These are phyloP conservation scores for Abelmoschus esculentus DNA, from an alignment of 345 rosid species.

Conservation along the genomic window DNA sequence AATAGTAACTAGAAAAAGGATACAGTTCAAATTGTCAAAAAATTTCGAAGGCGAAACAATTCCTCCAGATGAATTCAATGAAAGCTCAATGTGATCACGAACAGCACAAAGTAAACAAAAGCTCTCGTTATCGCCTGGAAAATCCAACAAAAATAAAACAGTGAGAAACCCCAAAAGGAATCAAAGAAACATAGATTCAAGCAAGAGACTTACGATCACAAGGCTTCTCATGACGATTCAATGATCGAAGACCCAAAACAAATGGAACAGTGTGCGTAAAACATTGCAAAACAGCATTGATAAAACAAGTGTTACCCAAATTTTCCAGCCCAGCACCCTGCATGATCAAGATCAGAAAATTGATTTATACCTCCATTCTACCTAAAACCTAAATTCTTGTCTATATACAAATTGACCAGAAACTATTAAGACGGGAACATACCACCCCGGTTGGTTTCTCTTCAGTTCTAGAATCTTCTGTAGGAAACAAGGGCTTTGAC, in stretches of 20 bases:
- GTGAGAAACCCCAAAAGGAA: background rate
- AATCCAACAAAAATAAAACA: conserved; percentile 1
- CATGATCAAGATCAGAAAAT: background rate
- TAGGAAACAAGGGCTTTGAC: too few species aligned
- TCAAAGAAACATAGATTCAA: background rate
- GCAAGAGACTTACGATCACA: conserved; percentile 38
- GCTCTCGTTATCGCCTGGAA: conserved; percentile 41
- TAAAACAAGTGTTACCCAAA: conserved; percentile 74
- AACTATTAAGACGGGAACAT: background rate
- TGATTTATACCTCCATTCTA: background rate
- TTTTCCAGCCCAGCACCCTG: conserved; percentile 85
- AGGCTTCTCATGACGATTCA: conserved; percentile 29
- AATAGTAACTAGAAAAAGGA: background rate
- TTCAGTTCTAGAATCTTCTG: background rate
- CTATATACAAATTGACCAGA: background rate
- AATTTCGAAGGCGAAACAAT: conserved; percentile 37
- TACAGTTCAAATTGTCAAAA: conserved; percentile 27
- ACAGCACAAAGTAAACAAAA: conserved; percentile 56
- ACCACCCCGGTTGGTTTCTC: conserved; percentile 7
- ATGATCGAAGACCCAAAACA: conserved; percentile 43
- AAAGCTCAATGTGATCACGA: conserved; percentile 40
- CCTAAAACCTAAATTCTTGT: background rate
- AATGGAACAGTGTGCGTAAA: conserved; percentile 77
- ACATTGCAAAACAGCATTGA: conserved; percentile 82
- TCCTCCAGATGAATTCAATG: conserved; percentile 39